Evolutionary conservation across 352 stramenopile genomes (phyloP).

Genomic region (Phytopythium ostracodes): DNA sequence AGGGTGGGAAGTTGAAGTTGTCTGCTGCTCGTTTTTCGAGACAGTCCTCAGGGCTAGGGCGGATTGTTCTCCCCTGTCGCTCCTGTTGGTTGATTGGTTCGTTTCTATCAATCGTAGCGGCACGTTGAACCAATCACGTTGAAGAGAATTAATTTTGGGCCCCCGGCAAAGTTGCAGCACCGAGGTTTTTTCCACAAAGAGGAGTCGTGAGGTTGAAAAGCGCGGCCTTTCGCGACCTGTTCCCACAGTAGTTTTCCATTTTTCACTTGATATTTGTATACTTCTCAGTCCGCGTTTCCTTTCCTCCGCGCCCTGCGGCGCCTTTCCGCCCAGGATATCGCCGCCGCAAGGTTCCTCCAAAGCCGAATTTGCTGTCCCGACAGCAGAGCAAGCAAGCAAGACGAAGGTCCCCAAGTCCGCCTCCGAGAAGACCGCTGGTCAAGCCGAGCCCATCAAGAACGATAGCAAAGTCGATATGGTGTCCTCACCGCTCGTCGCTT

Average conservation of each 20-base stretch:
- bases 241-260: neutral
- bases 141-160: neutral
- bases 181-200: neutral
- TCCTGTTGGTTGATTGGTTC: neutral
- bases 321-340: neutral
- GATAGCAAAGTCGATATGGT: constrained; percentile 20
- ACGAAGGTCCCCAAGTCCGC: constrained; percentile 25
- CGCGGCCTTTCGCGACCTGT: neutral
- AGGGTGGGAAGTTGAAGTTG: constrained; percentile 3
- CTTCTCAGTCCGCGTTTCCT: constrained; percentile 1
- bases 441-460: neutral
- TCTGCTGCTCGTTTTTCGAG: neutral
- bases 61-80: constrained; percentile 4
- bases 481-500: constrained; percentile 31
- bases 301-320: neutral
- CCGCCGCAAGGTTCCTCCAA: neutral
- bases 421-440: constrained; percentile 4
- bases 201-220: neutral
- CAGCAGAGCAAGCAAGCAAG: constrained; percentile 9
- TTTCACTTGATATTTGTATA: constrained; percentile 7
- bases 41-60: constrained; percentile 3
- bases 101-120: neutral
- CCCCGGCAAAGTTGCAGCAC: neutral
- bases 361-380: constrained; percentile 6
- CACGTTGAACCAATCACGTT: constrained; percentile 3